These are phyloP conservation scores for Monilinia laxa DNA, from an alignment of 2,329 filamentous ascomycete genomes.

Conservation along the genomic window DNA sequence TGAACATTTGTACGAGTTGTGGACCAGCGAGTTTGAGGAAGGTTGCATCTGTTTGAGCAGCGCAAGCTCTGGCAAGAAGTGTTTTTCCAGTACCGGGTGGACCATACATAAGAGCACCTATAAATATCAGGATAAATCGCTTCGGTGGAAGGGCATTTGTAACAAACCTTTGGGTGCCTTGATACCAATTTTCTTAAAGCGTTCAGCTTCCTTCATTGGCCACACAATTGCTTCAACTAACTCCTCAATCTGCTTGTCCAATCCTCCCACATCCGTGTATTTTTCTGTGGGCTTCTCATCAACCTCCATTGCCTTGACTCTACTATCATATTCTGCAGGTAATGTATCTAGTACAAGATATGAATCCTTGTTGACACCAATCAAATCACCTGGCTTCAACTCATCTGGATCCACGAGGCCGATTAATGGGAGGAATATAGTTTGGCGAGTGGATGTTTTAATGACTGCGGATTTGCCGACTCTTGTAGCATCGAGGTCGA, in stretches of 20 bases:
- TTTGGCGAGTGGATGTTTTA: constrained; percentile 97
- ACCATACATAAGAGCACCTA: constrained; percentile 97
- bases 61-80: constrained; percentile 89
- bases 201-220: constrained; percentile 99
- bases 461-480: constrained; percentile 99
- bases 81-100: constrained; percentile 90
- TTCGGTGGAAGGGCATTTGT: constrained; percentile 29
- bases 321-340: constrained; percentile 95
- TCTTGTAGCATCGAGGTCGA: constrained; percentile 92
- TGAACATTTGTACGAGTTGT: constrained; percentile 99
- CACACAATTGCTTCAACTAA: constrained; percentile 97
- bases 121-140: constrained; percentile 23
- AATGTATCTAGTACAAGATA: constrained; percentile 96
- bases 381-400: constrained; percentile 92
- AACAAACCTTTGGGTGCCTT: constrained; percentile 92
- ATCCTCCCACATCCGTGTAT: constrained; percentile 94
- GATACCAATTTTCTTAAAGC: constrained; percentile 99
- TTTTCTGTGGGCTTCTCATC: constrained; percentile 99
- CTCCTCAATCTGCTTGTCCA: constrained; percentile 99
- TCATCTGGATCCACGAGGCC: constrained; percentile 94
- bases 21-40: constrained; percentile 98
- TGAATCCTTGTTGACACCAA: constrained; percentile 98
- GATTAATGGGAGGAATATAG: constrained; percentile 96
- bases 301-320: constrained; percentile 99
- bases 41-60: constrained; percentile 95